These are phyloP conservation scores for Sodiomyces alkalinus DNA, from an alignment of 2,329 filamentous ascomycete species.

Conservation along the genomic window DNA sequence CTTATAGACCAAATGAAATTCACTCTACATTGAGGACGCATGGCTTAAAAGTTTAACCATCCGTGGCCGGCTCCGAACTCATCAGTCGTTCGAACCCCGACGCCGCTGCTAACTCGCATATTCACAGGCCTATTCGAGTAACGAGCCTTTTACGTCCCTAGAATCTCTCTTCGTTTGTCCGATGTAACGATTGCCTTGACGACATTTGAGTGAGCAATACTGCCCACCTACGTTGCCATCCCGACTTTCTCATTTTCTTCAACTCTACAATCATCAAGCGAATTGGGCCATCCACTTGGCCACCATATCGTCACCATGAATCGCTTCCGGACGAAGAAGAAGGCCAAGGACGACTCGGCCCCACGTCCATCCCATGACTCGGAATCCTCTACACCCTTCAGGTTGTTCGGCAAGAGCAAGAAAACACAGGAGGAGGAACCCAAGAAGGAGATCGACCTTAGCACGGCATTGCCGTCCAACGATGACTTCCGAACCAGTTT, in stretches of 20 bases:
- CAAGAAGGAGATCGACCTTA: conserved; percentile 57
- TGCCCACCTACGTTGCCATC: too few species aligned
- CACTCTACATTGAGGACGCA: too few species aligned
- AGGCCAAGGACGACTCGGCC: conserved; percentile 40
- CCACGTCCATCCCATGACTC: conserved; percentile 38
- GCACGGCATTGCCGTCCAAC: conserved; percentile 57
- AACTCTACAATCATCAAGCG: background rate
- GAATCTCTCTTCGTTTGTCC: too few species aligned
- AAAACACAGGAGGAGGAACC: conserved; percentile 39
- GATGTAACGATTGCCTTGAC: too few species aligned
- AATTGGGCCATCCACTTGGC: background rate
- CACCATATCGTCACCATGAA: conserved; percentile 48
- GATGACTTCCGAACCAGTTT: conserved; percentile 94
- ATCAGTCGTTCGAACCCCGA: too few species aligned
- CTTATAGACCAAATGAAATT: too few species aligned
- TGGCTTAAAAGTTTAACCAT: too few species aligned
- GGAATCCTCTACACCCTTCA: conserved; percentile 36
- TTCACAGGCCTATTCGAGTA: too few species aligned
- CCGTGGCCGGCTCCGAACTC: too few species aligned
- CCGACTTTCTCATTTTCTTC: background rate
- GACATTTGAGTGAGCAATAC: too few species aligned
- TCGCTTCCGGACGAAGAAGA: conserved; percentile 61
- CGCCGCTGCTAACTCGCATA: too few species aligned
- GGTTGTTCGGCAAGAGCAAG: conserved; percentile 39
- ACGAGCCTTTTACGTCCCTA: too few species aligned